Base-by-base conservation (phyloP, 176 grass and related monocot species). In the Pharus latifolius region DNA sequence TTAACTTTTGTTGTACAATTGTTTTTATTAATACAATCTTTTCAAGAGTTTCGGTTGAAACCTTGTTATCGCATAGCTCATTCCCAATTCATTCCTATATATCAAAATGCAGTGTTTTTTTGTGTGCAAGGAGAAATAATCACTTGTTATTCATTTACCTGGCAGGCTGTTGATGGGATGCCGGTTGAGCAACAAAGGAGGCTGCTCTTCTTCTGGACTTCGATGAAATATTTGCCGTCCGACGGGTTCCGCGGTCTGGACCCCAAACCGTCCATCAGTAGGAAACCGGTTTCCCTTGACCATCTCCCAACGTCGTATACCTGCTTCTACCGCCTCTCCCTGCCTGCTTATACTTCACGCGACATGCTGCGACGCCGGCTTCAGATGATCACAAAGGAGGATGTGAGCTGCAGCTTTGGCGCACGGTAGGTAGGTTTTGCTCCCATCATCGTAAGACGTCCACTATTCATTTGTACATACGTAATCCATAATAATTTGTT, bases 151-250 rank as follows among this genome's bases (percentile, higher is more conserved):
- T 13, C 6, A 50, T 51, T 60, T 4, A 52, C 24, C 10, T 71
- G 40, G 8, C 75, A 94, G 91, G 71, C 48, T 7, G 76, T 89
- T 24, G 52, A 71, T 33, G 27, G 60, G 23, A 89, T 94, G 91
- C 70, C 68, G 1, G 55, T 32, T 51, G 86, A 95, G 49, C 73
- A 78, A 48, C 76, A 65, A 16, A 70, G 76, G 37, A 41, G 58
- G 25, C 56, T 93, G 5, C 67, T 95, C 60, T 89, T 89, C 46
- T 95, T 95, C 68, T 95, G 86, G 91, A 89, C 91, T 5, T 81
- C 86, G 1, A 50, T 95, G 41, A 83, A 81, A 29, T 89, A 71
- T 45, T 64, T 95, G 43, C 83, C 91, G 1, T 65, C 64, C 1
- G 86, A 89, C 22, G 80, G 83, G 48, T 95, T 95, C 25, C 6